Base-by-base conservation (phyloP, 345 rosid species). In the Geranium rotundifolium region DNA sequence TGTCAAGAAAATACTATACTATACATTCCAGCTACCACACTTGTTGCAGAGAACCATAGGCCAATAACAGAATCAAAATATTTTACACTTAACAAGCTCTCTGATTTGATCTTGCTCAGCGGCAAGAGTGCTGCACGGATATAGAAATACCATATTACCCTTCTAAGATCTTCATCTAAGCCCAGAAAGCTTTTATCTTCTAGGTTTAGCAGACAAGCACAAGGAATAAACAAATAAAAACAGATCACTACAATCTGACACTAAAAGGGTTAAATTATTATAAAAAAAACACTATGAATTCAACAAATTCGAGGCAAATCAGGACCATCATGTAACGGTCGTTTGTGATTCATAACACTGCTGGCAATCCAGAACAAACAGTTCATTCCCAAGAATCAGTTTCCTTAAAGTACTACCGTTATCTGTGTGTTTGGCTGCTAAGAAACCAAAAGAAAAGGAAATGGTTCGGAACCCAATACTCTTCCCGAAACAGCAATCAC, bases 361-460 rank as follows among this genome's bases (percentile, higher is more conserved):
- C 41, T 34, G 41, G 41, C 6, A 34, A 34, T 34, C 41, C 10
- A 34, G 41, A 46, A 46, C 52, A 6, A 6, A 5, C 7, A 37
- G 46, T 37, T 37, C 46, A 37, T 6, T 37, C 3, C 1, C 46
- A 10, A 37, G 46, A 37, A 37, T 37, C 46, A 37, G 12, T 37
- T 37, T 37, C 46, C 46, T 14, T 12, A 46, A 0, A 46, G 15
- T 46, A 46, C 9, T 37, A 37, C 3, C 58, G 29, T 29, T 8
- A 29, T 14, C 5, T 29, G 17, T 50, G 70, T 54, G 66, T 54
- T 73, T 69, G 52, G 57, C 16, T 61, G 56, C 66, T 55, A 17
- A 34, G 61, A 64, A 60, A 67, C 30, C 27, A 17, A 58, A 20
- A 29, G 19, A 19, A 55, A 56, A 56, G 39, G 41, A 52, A 31